A percentile compares a stretch with the other conserved stretches of the same genome.
Evolutionary conservation across 2,329 filamentous ascomycete species (phyloP).

Genomic region (Sclerotinia nivalis): DNA sequence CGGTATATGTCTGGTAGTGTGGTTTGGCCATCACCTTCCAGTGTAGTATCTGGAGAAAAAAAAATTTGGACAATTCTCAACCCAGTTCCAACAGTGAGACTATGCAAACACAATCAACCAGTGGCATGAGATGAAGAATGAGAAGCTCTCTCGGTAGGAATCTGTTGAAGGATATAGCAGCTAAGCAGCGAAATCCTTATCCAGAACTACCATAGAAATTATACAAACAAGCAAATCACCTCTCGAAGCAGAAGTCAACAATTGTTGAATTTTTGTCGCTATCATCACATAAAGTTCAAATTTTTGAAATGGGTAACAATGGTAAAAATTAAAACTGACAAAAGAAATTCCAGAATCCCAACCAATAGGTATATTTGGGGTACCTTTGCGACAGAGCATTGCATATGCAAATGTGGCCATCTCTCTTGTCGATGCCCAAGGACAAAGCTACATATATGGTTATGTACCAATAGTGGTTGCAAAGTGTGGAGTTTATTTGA

Average conservation of each 20-base stretch:
- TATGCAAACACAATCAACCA: not conserved
- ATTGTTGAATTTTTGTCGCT: slow-evolving; percentile 1
- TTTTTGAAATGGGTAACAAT: slow-evolving; percentile 8
- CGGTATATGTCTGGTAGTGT: not conserved
- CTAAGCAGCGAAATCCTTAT: slow-evolving; percentile 21
- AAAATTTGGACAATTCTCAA: not conserved
- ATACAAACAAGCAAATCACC: slow-evolving; percentile 4
- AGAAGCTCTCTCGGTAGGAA: slow-evolving; percentile 11
- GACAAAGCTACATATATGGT: slow-evolving; percentile 95
- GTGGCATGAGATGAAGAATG: slow-evolving; percentile 6
- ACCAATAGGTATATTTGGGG: slow-evolving; percentile 83
- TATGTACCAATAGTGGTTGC: slow-evolving; percentile 98
- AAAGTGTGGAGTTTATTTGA: slow-evolving; percentile 95
- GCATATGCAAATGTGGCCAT: slow-evolving; percentile 98
- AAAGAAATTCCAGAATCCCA: slow-evolving; percentile 31
- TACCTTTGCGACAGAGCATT: slow-evolving; percentile 91
- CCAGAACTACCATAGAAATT: not conserved
- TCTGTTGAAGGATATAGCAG: slow-evolving; percentile 5
- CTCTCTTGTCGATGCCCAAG: slow-evolving; percentile 87
- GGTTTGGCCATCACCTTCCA: not conserved
- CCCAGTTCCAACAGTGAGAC: slow-evolving; percentile 8
- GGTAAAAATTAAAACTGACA: slow-evolving; percentile 30
- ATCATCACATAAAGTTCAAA: not conserved
- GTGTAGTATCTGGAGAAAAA: slow-evolving; percentile 4
- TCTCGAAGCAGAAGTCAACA: slow-evolving; percentile 4